phyloP scores from a whole-genome alignment of 2,329 filamentous ascomycete species.

The Trichoderma aggressivum region DNA sequence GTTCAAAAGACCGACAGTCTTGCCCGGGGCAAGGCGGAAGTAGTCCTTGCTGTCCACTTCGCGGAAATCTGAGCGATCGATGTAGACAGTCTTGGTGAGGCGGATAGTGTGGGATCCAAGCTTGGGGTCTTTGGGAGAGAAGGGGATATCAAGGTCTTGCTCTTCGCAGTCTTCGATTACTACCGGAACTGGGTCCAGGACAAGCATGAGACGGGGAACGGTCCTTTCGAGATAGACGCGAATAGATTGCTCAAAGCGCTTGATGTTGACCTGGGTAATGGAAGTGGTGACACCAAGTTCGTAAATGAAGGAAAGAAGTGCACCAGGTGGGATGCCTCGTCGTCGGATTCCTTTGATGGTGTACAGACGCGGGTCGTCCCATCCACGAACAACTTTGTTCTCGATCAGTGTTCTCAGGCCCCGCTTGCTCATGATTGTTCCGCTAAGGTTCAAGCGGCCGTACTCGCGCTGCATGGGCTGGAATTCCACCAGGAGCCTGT shows the following conservation, averaged over 20 bases:
- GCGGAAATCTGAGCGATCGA: conserved; percentile 64
- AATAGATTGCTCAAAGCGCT: conserved; percentile 80
- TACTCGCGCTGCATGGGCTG: conserved; percentile 88
- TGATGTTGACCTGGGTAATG: conserved; percentile 72
- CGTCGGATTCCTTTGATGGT: conserved; percentile 81
- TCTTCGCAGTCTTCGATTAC: conserved; percentile 69
- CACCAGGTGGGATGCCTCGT: conserved; percentile 81
- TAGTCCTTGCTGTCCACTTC: conserved; percentile 71
- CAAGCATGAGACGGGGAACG: conserved; percentile 83
- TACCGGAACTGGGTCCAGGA: conserved; percentile 80
- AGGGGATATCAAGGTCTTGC: conserved; percentile 66
- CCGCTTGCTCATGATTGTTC: conserved; percentile 84
- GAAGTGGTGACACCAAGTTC: conserved; percentile 88
- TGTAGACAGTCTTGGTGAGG: conserved; percentile 62
- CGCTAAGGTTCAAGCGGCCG: conserved; percentile 63
- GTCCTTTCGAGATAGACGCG: conserved; percentile 83
- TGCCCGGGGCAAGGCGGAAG: conserved; percentile 75
- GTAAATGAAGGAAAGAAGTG: conserved; percentile 84
- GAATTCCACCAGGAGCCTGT: conserved; percentile 1
- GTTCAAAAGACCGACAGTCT: conserved; percentile 72
- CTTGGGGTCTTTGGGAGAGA: conserved; percentile 74
- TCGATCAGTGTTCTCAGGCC: conserved; percentile 77
- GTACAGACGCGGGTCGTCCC: conserved; percentile 89
- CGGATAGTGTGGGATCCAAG: conserved; percentile 59
- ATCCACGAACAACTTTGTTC: conserved; percentile 73